Evolutionary conservation across 306 rosid species (phyloP), one percentile per base, ranked within the genome.

Genomic region (Trifolium subterraneum): DNA sequence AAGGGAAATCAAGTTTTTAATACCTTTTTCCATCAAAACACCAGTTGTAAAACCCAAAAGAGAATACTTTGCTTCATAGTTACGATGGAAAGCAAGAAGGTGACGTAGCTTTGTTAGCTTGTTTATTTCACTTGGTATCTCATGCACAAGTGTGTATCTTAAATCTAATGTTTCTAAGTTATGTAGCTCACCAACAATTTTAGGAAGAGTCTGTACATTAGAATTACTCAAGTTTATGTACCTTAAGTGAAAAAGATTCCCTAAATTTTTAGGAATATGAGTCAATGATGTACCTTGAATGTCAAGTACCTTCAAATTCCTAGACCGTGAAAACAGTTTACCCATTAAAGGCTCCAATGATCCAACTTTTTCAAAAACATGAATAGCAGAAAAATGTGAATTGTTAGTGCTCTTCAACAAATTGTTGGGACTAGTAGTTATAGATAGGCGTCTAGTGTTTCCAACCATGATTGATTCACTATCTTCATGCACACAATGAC

Each of bases 1-100:
- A 8, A 44, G 55, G 39, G 72, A 67, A 44, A 39, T 25, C 72
- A 67, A 44, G 5, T 27, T 67, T 13, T 67, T 44, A 67, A 67
- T 44, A 23, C 56, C 72, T 25, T 44, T 67, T 8, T 23, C 13
- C 39, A 66, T 7, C 56, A 1, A 4, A 55, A 44, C 39, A 4
- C 56, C 71, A 22, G 55, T 66, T 66, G 71, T 67, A 45, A 44
- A 51, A 5, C 58, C 25, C 25, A 51, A 18, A 23, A 44, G 2
- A 14, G 72, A 44, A 45, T 67, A 67, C 7, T 4, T 14, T 15
- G 0, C 12, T 13, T 42, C 71, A 15, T 42, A 67, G 55, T 67
- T 67, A 23, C 39, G 39, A 44, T 67, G 71, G 38, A 4, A 64
- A 38, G 15, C 69, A 36, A 36, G 69, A 36, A 44, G 50, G n/a